Percentiles rank a stretch among this genome's conserved stretches.
phyloP scores from a whole-genome alignment of 108 stramenopile genomes.

The Cyclotella kingstonii region DNA sequence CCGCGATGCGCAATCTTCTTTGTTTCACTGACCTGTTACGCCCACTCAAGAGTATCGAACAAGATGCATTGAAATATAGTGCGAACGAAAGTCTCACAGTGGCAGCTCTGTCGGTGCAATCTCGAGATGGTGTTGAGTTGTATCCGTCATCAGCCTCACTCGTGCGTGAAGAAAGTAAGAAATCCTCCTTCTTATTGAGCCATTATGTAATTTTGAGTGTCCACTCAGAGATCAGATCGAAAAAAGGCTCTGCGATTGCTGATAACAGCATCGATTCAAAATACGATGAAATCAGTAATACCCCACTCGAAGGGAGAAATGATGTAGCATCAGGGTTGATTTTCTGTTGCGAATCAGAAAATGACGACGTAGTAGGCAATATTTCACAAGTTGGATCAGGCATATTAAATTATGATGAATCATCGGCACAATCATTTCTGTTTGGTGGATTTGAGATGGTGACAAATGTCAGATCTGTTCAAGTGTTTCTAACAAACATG shows the following conservation, averaged over 20 bases:
- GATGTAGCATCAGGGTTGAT: neutral
- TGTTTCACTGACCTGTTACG: too few relatives aligned
- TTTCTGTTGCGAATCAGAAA: neutral
- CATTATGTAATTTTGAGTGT: constrained; percentile 5
- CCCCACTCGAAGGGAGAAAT: neutral
- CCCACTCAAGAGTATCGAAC: too few relatives aligned
- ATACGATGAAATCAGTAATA: neutral
- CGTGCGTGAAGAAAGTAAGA: constrained; percentile 30
- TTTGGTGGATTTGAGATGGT: constrained; percentile 45
- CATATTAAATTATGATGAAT: neutral
- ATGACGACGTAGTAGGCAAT: neutral
- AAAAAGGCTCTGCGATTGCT: neutral
- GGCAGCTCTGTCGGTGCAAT: too few relatives aligned
- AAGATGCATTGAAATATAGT: too few relatives aligned
- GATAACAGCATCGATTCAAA: neutral
- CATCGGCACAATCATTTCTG: constrained; percentile 14
- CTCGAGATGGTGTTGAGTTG: too few relatives aligned
- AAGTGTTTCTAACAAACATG: constrained; percentile 20
- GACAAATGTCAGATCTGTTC: constrained; percentile 20
- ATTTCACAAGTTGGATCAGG: neutral
- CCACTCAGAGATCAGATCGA: neutral
- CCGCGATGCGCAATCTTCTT: too few relatives aligned
- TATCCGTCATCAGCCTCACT: constrained; percentile 14
- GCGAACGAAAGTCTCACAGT: too few relatives aligned
- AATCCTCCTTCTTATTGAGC: constrained; percentile 21